A percentile compares a stretch with the other conserved stretches of the same genome.
These are phyloP conservation scores for Tritrichomonas musculus DNA, from an alignment of 208 protist genomes.

Conservation along the genomic window DNA sequence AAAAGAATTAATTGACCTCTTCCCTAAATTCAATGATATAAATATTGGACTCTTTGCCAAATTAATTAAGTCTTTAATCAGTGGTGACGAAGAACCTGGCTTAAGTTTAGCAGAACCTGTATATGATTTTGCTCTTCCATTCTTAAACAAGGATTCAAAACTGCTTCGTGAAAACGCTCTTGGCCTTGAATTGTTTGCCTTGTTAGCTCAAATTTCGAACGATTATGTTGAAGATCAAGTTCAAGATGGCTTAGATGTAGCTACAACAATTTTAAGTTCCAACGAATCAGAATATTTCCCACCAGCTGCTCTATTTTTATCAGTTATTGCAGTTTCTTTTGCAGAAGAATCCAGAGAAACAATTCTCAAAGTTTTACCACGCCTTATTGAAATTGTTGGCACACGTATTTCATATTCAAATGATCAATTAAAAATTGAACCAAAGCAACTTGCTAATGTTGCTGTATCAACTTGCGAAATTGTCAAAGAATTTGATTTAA, in stretches of 20 bases:
- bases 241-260: background rate
- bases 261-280: background rate
- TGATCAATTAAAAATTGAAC: background rate
- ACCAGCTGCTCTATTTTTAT: background rate
- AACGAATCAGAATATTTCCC: background rate
- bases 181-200: background rate
- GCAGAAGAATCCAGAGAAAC: background rate
- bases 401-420: too few species aligned
- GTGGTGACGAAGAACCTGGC: background rate
- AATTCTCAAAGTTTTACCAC: background rate
- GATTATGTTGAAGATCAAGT: conserved; percentile 10
- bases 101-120: background rate
- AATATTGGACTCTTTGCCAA: background rate
- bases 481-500: background rate
- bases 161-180: background rate
- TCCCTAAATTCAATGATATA: background rate
- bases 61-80: background rate
- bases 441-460: background rate
- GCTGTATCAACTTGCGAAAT: background rate
- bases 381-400: background rate
- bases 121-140: background rate
- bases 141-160: background rate
- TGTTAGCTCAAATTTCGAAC: background rate
- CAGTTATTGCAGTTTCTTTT: background rate
- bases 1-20: background rate